Evolutionary conservation across 2,329 filamentous ascomycete genomes (phyloP).

Genomic region (Grosmannia clavigera): DNA sequence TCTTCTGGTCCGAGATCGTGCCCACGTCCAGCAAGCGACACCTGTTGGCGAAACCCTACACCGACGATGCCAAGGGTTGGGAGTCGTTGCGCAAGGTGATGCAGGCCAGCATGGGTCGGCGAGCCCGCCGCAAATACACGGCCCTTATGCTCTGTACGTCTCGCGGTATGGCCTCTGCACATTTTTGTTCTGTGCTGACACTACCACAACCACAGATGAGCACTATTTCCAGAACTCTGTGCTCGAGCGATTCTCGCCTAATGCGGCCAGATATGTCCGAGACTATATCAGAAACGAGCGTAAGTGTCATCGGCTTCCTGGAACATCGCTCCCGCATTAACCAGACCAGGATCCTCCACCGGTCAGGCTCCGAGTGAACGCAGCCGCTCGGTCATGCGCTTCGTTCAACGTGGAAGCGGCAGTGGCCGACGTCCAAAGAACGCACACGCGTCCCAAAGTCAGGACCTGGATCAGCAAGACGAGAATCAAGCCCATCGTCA

Average conservation of each 20-base stretch:
- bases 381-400: background rate
- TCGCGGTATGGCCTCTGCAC: no score
- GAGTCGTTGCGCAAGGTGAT: slow-evolving; percentile 12
- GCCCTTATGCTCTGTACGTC: slow-evolving; percentile 17
- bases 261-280: slow-evolving; percentile 9
- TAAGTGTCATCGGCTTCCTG: background rate
- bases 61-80: slow-evolving; percentile 13
- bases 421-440: background rate
- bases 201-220: slow-evolving; percentile 14
- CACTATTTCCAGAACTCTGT: slow-evolving; percentile 21
- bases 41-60: slow-evolving; percentile 5
- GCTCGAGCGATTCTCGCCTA: slow-evolving; percentile 14
- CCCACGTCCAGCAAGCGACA: slow-evolving; percentile 17
- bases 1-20: slow-evolving; percentile 31
- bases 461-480: background rate
- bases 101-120: slow-evolving; percentile 11
- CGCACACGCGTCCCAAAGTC: no score
- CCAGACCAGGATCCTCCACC: background rate
- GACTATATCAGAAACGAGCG: slow-evolving; percentile 9
- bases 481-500: background rate
- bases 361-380: slow-evolving; percentile 5
- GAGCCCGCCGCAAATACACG: slow-evolving; percentile 17
- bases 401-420: background rate
- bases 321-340: background rate
- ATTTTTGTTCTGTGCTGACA: background rate